phyloP scores from a whole-genome alignment of 2,329 filamentous ascomycete genomes.

The Sporothrix schenckii region DNA sequence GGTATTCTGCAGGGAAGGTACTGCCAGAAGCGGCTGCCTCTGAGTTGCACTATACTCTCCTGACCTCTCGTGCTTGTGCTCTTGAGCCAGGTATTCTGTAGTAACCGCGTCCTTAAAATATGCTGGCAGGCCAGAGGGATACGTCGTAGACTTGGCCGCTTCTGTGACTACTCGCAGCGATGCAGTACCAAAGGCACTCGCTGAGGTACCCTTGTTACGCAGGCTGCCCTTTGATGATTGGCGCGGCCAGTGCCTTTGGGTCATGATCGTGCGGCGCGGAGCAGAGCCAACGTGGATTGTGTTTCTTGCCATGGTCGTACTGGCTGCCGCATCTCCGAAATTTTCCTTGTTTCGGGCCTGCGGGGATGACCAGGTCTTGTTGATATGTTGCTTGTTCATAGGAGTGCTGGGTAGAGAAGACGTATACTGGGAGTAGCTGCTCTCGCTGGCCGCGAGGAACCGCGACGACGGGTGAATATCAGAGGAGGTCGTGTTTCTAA shows the following conservation, averaged over 20 bases:
- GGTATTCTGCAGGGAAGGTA: background rate
- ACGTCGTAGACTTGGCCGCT: background rate
- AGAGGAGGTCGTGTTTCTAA: background rate
- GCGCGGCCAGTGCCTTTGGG: conserved; percentile 28
- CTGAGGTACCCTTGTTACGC: background rate
- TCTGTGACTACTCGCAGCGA: background rate
- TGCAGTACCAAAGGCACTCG: background rate
- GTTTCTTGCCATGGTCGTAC: background rate
- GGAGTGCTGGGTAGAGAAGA: conserved; percentile 19
- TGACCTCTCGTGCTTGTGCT: background rate
- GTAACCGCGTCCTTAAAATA: background rate
- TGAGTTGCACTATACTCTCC: background rate
- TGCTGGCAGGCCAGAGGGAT: background rate
- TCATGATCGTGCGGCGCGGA: conserved; percentile 17
- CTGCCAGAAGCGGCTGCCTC: background rate
- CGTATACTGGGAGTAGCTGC: conserved; percentile 28
- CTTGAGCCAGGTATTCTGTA: background rate
- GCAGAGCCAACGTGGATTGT: conserved; percentile 21
- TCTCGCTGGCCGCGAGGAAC: conserved; percentile 26
- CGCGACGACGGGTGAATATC: background rate
- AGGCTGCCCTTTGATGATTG: background rate
- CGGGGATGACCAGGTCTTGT: conserved; percentile 31
- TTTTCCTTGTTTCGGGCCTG: conserved; percentile 33
- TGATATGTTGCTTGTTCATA: conserved; percentile 21
- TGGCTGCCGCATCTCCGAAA: background rate